Percentiles rank a stretch among this genome's conserved stretches.
Conservation (phyloP, 2,329 filamentous ascomycete species). For the Penicillium expansum region DNA sequence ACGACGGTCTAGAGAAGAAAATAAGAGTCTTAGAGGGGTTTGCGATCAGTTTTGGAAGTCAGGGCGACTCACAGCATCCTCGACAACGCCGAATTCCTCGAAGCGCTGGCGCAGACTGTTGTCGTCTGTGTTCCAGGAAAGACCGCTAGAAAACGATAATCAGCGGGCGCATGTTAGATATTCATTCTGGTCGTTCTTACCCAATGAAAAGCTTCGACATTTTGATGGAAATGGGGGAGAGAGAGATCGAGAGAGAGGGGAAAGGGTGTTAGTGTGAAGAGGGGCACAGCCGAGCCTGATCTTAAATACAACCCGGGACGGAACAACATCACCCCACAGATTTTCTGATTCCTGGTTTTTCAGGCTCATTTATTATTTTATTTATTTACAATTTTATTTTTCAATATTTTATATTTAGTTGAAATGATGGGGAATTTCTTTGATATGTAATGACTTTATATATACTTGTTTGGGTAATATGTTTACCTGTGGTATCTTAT, state of each 20-base stretch:
- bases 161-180: not conserved
- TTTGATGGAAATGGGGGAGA: constrained; percentile 4
- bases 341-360: constrained; percentile 9
- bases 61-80: constrained; percentile 11
- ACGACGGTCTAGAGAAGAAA: constrained; percentile 5
- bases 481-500: not conserved
- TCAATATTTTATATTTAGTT: not conserved
- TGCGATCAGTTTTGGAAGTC: not conserved
- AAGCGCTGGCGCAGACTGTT: constrained; percentile 9
- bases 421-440: too few species aligned
- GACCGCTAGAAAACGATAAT: constrained; percentile 4
- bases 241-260: not conserved
- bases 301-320: constrained; percentile 11
- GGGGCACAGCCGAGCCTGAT: constrained; percentile 11
- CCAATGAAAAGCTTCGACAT: constrained; percentile 15
- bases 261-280: constrained; percentile 7
- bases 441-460: not conserved
- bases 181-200: not conserved
- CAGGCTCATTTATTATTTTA: constrained; percentile 4
- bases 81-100: constrained; percentile 11
- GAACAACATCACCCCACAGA: constrained; percentile 11
- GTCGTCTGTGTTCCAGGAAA: constrained; percentile 14
- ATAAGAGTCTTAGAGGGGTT: not conserved
- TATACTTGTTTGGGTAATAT: not conserved
- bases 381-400: not conserved